Percentiles rank a stretch among this genome's conserved stretches.
These are phyloP conservation scores for Fusarium hainanense DNA, from an alignment of 2,329 filamentous ascomycete species.

Conservation along the genomic window DNA sequence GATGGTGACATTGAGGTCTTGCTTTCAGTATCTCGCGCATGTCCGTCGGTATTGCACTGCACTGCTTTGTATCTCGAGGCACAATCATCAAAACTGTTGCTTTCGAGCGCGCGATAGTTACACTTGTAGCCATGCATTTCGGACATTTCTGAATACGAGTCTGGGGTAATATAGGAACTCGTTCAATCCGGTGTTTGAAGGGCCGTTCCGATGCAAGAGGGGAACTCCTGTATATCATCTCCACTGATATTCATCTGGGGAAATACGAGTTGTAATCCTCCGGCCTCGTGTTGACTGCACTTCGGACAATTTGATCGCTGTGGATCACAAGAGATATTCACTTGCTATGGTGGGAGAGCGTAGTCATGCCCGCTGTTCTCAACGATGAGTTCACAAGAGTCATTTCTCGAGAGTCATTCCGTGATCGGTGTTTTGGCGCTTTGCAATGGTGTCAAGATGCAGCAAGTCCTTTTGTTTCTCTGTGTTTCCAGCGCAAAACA, in stretches of 20 bases:
- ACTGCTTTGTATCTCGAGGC: not conserved
- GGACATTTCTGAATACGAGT: not conserved
- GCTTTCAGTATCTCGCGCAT: not conserved
- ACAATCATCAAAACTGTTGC: not conserved
- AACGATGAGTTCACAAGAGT: not conserved
- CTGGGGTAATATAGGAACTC: slow-evolving; percentile 13
- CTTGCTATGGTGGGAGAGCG: not conserved
- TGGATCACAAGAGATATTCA: not conserved
- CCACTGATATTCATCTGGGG: slow-evolving; percentile 34
- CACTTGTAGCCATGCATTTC: not conserved
- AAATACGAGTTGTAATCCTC: slow-evolving; percentile 5
- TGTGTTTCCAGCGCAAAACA: not conserved
- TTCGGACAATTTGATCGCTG: not conserved
- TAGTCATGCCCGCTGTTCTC: not conserved
- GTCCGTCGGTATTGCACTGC: not conserved
- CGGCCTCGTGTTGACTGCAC: not conserved
- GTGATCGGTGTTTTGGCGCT: not conserved
- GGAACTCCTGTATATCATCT: slow-evolving; percentile 28
- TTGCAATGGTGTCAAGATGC: not conserved
- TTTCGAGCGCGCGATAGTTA: not conserved
- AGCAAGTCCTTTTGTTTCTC: not conserved
- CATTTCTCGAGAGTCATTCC: not conserved
- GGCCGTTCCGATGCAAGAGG: slow-evolving; percentile 27
- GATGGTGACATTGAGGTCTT: not conserved
- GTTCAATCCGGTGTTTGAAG: slow-evolving; percentile 22